phyloP scores from a whole-genome alignment of 805 yeast species.

The Yamadazyma akitaensis region DNA sequence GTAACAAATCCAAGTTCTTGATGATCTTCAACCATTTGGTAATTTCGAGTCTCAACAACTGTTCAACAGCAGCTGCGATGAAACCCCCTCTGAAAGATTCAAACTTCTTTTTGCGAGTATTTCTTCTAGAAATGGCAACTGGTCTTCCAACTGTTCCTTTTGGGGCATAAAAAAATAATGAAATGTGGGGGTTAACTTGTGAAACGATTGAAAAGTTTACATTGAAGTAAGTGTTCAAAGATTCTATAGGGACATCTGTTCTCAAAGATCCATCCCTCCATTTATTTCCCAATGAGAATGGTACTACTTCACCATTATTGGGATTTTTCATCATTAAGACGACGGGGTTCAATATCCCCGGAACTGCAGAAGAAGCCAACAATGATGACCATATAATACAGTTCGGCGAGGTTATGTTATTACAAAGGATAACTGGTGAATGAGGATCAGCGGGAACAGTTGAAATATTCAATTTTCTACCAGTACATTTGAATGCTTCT shows the following conservation, averaged over 20 bases:
- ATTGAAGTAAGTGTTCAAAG: slow-evolving; percentile 70
- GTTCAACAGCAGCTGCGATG: slow-evolving; percentile 67
- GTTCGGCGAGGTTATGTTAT: slow-evolving; percentile 72
- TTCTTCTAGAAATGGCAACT: slow-evolving; percentile 52
- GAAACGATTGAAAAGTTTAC: slow-evolving; percentile 74
- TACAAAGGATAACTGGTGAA: slow-evolving; percentile 76
- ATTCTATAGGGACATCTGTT: slow-evolving; percentile 75
- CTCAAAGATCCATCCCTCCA: slow-evolving; percentile 80
- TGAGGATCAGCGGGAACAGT: slow-evolving; percentile 82
- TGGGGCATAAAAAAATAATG: slow-evolving; percentile 72
- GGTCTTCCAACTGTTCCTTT: slow-evolving; percentile 81
- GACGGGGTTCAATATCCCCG: slow-evolving; percentile 77
- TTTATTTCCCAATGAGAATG: slow-evolving; percentile 70
- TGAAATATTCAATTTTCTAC: slow-evolving; percentile 65
- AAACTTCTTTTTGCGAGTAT: slow-evolving; percentile 28
- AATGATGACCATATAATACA: slow-evolving; percentile 80
- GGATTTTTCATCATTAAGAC: slow-evolving; percentile 65
- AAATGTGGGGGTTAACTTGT: slow-evolving; percentile 80
- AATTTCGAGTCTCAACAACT: slow-evolving; percentile 66
- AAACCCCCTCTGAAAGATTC: slow-evolving; percentile 70
- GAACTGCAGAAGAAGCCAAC: slow-evolving; percentile 78
- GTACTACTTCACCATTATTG: slow-evolving; percentile 41
- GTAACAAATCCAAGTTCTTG: slow-evolving; percentile 62
- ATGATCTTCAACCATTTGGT: slow-evolving; percentile 73
- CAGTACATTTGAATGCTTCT: slow-evolving; percentile 67